Evolutionary conservation across 1,284 basidiomycete species (phyloP), one percentile per base, ranked within the genome.

Genomic region (Pseudozyma thailandica): DNA sequence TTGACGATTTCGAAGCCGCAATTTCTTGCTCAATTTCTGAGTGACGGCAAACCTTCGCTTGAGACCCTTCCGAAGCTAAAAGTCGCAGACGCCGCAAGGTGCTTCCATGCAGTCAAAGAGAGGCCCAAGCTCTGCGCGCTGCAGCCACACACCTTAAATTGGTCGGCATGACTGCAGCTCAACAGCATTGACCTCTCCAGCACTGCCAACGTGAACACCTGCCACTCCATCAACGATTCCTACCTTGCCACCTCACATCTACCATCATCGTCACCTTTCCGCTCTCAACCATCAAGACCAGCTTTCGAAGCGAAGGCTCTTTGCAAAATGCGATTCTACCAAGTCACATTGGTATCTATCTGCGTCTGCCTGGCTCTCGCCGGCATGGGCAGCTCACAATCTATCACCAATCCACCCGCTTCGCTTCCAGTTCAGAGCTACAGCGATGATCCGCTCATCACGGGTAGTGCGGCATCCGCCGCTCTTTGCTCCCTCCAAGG

Each of bases 361-460:
- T 26, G 6, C 28, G 15, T 58, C 37, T 43, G 25, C 33, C 28
- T 50, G 18, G n/a, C 27, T 31, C 30, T 52, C 1, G 26, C 26
- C 6, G 21, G 26, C 12, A 25, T 30, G 7, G 20, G 23, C 13
- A n/a, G 13, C 9, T 33, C 47, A 2, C 56, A 66, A 27, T 31
- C 44, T 33, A 60, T 66, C 41, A 55, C 56, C 13, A 51, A 51
- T 20, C 63, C 63, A 1, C 56, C 37, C 1, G 39, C 52, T 6
- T 48, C 56, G 6, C 63, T 66, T 4, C 63, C 63, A 0, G 63
- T 66, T 6, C 47, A 66, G 37, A 48, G 44, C 35, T 48, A 43
- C 44, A 51, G 43, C 37, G 57, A 66, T 43, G 63, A 66, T 28
- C 63, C 63, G 9, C 20, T 33, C 10, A 30, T 60, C 62, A 65